Evolutionary conservation across 2,329 filamentous ascomycete genomes (phyloP).

Genomic region (Thermothelomyces thermophilus): DNA sequence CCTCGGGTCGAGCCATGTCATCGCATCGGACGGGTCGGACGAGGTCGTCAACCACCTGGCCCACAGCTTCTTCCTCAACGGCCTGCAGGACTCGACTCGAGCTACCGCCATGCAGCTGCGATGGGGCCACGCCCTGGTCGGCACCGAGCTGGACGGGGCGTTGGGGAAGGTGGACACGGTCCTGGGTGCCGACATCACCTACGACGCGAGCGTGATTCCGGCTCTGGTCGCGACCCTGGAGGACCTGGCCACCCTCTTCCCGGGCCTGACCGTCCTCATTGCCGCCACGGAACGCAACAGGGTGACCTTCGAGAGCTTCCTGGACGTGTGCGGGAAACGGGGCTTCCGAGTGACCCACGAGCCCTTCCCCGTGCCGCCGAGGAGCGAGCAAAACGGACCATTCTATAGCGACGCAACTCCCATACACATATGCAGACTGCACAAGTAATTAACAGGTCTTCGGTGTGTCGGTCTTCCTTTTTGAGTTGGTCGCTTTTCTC

Average conservation of each 20-base stretch:
- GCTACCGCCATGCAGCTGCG: slow-evolving; percentile 50
- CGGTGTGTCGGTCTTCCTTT: too few relatives aligned
- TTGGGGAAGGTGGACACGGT: slow-evolving; percentile 51
- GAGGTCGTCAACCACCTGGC: slow-evolving; percentile 62
- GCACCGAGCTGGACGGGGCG: slow-evolving; percentile 45
- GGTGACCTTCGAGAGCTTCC: slow-evolving; percentile 60
- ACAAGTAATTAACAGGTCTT: not conserved
- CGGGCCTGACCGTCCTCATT: slow-evolving; percentile 54
- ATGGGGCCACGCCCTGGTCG: slow-evolving; percentile 57
- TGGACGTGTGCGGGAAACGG: slow-evolving; percentile 48
- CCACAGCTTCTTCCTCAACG: slow-evolving; percentile 63
- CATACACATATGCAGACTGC: slow-evolving; percentile 47
- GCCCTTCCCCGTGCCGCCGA: slow-evolving; percentile 35
- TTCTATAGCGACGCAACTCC: slow-evolving; percentile 57
- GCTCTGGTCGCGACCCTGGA: slow-evolving; percentile 58
- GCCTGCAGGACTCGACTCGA: slow-evolving; percentile 43
- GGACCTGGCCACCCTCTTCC: slow-evolving; percentile 53
- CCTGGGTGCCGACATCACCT: slow-evolving; percentile 72
- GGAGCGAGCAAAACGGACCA: slow-evolving; percentile 48
- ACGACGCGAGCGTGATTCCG: slow-evolving; percentile 59
- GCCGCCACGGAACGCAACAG: slow-evolving; percentile 65
- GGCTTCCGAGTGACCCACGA: slow-evolving; percentile 39
- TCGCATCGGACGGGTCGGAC: slow-evolving; percentile 69
- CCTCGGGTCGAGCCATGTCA: slow-evolving; percentile 51
- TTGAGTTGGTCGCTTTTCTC: too few relatives aligned